Evolutionary conservation across 305 asterid genomes (phyloP), one percentile per base, ranked within the genome.

Genomic region (Ajuga reptans): DNA sequence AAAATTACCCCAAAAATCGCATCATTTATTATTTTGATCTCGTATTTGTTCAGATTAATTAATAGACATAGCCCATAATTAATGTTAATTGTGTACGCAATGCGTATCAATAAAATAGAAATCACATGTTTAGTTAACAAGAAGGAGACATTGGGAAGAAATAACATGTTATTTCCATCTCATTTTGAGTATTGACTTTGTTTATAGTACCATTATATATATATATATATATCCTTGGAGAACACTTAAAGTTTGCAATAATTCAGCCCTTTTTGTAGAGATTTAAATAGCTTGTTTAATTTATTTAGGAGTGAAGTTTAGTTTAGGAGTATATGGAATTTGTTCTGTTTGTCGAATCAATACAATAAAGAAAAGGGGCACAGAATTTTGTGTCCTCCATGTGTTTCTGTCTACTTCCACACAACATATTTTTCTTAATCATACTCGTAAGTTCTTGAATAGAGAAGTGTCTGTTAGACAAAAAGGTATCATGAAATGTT

Each of bases 271-370:
- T 43, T 47, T 29, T 15, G 2, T 39, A n/a, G n/a, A n/a, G n/a
- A n/a, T n/a, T n/a, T n/a, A 34, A 27, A 54, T 27, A 46, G 27
- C 36, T 21, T 21, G 34, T n/a, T 36, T 63, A 18, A 31, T 45
- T 56, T 45, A 31, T 45, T 56, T 45, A 49, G 53, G 54, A 64
- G 72, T 75, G 16, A 47, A 12, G 69, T 70, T 43, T 60, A 66
- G 60, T 72, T 71, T 71, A 59, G 74, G 64, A 71, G 67, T 66
- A 42, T 36, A 15, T 71, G 66, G 72, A 68, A 77, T 45, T 60
- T 77, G 68, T 73, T 74, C 68, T 57, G 54, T 74, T 78, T 78
- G 77, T 71, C 72, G 50, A 61, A 53, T 45, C 11, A 56, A 69
- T 46, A 31, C 54, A 65, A 14, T 11, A 54, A 67, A 51, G 29